Evolutionary conservation across 2,329 filamentous ascomycete genomes (phyloP).

Genomic region (Pseudogymnoascus sp.): DNA sequence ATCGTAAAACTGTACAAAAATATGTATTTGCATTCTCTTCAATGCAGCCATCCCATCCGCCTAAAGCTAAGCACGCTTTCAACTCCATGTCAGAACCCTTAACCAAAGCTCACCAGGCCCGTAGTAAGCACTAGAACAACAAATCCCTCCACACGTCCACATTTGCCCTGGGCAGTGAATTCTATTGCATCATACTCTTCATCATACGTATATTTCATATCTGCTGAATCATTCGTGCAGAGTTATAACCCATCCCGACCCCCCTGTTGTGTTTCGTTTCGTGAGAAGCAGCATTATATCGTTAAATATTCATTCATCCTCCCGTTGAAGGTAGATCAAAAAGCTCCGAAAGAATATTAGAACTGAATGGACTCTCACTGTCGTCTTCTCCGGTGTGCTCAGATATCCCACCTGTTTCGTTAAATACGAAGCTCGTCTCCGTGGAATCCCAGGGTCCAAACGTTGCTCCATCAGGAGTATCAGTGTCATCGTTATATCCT

Average conservation of each 20-base stretch:
- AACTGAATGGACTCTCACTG: background rate
- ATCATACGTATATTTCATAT: background rate
- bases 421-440: background rate
- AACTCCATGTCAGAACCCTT: background rate
- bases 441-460: background rate
- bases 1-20: background rate
- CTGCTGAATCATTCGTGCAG: background rate
- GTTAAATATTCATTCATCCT: background rate
- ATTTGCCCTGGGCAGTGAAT: slow-evolving; percentile 53
- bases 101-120: slow-evolving; percentile 29
- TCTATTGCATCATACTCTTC: slow-evolving; percentile 44
- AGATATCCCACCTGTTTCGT: background rate
- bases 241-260: background rate
- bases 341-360: background rate
- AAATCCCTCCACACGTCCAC: slow-evolving; percentile 46
- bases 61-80: background rate
- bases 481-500: background rate
- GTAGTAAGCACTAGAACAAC: slow-evolving; percentile 55
- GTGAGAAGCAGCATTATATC: background rate
- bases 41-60: background rate
- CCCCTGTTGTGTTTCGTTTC: background rate
- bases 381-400: background rate
- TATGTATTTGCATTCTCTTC: background rate
- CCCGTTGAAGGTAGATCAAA: background rate
- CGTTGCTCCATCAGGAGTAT: background rate